These are phyloP conservation scores for Apiotrichum mycotoxinovorans DNA, from an alignment of 1,284 basidiomycete species.

Conservation along the genomic window DNA sequence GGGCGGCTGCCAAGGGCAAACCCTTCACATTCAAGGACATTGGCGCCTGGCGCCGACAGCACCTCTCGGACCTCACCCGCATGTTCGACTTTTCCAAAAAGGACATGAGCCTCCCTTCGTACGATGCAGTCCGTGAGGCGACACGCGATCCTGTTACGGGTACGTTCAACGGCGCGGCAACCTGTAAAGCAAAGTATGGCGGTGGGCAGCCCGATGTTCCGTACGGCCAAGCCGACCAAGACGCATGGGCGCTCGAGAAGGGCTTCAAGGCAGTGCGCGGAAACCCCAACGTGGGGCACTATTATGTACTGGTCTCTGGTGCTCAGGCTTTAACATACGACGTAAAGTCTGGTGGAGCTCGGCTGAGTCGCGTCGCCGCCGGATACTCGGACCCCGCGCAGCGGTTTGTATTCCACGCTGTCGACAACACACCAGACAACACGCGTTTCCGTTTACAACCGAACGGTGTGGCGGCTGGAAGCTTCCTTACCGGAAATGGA, in stretches of 20 bases:
- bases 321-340: neutral
- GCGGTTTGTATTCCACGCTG: neutral
- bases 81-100: neutral
- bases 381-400: neutral
- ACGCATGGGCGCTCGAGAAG: neutral
- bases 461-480: no score
- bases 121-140: neutral
- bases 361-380: neutral
- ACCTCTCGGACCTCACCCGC: neutral
- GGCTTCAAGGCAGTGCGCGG: neutral
- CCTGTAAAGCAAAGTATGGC: neutral
- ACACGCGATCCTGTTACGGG: neutral
- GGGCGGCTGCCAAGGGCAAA: neutral
- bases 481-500: neutral
- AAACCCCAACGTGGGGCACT: neutral
- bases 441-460: neutral
- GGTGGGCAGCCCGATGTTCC: neutral
- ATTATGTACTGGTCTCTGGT: neutral
- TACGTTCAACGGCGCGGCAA: neutral
- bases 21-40: neutral
- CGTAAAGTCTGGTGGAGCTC: neutral
- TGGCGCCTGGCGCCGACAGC: neutral
- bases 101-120: neutral
- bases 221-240: neutral
- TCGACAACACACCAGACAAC: neutral